phyloP scores from a whole-genome alignment of 345 rosid genomes.

The Cardamine occulta region DNA sequence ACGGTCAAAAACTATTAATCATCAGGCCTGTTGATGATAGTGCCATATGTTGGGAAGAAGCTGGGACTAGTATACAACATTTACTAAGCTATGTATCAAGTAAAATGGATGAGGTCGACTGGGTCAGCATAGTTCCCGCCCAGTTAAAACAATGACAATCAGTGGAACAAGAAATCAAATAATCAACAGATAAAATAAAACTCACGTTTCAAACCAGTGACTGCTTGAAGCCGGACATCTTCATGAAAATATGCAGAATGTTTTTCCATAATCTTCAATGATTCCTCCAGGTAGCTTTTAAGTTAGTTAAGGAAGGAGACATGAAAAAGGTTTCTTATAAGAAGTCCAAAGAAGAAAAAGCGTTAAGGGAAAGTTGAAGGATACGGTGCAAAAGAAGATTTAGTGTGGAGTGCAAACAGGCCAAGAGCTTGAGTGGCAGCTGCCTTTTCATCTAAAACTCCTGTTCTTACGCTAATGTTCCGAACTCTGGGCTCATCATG shows the following conservation, averaged over 20 bases:
- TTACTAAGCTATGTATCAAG: conserved; percentile 13
- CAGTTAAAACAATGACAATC: conserved; percentile 17
- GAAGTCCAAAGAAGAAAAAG: conserved; percentile 5
- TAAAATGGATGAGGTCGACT: neutral
- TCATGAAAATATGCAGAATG: conserved; percentile 96
- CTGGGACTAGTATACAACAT: conserved; percentile 7
- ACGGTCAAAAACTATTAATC: neutral
- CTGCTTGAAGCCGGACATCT: conserved; percentile 97
- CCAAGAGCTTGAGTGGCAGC: conserved; percentile 99
- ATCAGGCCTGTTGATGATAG: neutral
- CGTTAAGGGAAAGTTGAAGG: conserved; percentile 47
- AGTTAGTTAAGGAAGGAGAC: conserved; percentile 61
- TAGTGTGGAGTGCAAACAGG: conserved; percentile 90
- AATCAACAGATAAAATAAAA: conserved; percentile 32
- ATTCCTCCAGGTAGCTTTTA: conserved; percentile 87
- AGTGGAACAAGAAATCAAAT: conserved; percentile 20
- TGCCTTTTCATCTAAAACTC: conserved; percentile 99
- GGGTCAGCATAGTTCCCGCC: conserved; percentile 5
- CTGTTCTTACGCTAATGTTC: conserved; percentile 95
- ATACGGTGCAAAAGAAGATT: conserved; percentile 85
- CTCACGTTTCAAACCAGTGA: conserved; percentile 85
- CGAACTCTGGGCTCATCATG: conserved; percentile 92
- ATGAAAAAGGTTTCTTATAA: conserved; percentile 26
- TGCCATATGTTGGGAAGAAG: neutral
- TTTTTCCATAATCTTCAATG: conserved; percentile 77